Percentiles rank a stretch among this genome's conserved stretches.
Conservation (phyloP, 2,329 filamentous ascomycete species). For the Diaporthe vexans region DNA sequence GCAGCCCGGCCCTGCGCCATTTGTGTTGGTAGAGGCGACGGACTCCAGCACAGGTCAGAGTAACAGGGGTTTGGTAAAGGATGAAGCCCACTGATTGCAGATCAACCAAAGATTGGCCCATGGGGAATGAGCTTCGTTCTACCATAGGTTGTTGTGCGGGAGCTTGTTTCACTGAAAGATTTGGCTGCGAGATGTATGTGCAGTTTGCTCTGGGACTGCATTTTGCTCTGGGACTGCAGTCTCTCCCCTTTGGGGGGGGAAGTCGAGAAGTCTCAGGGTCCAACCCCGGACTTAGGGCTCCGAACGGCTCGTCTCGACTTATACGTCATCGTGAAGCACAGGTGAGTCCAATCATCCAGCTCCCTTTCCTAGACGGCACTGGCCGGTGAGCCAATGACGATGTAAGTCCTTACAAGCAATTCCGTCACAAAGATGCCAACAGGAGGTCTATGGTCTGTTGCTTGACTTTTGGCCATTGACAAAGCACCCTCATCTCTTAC, state of each 20-base stretch:
- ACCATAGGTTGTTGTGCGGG: too few relatives aligned
- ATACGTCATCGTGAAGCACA: constrained; percentile 30
- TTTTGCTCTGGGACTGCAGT: too few relatives aligned
- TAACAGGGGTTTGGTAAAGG: too few relatives aligned
- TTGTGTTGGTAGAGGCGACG: not conserved
- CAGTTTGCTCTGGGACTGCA: too few relatives aligned
- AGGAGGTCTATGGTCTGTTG: not conserved
- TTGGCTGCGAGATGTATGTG: too few relatives aligned
- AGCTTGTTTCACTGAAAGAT: too few relatives aligned
- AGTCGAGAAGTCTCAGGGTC: not conserved
- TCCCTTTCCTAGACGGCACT: constrained; percentile 12
- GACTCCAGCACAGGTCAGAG: not conserved
- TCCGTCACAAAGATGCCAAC: constrained; percentile 24
- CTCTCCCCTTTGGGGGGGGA: not conserved
- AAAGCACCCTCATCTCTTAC: not conserved
- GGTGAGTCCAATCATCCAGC: not conserved
- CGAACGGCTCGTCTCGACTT: not conserved
- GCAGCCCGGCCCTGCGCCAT: too few relatives aligned
- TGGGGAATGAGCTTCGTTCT: not conserved
- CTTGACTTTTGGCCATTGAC: not conserved
- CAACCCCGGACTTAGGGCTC: not conserved
- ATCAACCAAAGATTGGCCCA: not conserved
- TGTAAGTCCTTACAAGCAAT: not conserved
- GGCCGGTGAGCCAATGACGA: constrained; percentile 18
- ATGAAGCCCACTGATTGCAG: too few relatives aligned